These are phyloP conservation scores for Penicillium cosmopolitanum DNA, from an alignment of 495 filamentous ascomycete genomes.

Conservation along the genomic window DNA sequence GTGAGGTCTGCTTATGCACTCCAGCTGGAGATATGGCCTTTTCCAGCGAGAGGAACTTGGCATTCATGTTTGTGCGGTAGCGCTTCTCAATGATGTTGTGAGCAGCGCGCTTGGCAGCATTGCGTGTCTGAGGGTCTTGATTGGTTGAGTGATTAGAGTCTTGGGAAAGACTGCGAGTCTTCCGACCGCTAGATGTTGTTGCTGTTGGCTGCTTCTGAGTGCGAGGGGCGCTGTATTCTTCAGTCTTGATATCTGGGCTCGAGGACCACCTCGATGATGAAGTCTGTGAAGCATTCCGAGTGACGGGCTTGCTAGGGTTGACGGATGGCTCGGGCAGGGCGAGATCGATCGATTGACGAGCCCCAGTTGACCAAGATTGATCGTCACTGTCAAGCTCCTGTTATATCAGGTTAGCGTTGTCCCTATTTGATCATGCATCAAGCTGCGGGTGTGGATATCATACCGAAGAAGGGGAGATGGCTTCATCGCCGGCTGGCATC, in stretches of 20 bases:
- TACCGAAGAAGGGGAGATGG: slow-evolving; percentile 41
- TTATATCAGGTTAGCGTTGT: background rate
- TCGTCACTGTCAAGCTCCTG: slow-evolving; percentile 50
- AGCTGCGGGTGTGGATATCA: slow-evolving; percentile 6
- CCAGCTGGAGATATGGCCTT: slow-evolving; percentile 40
- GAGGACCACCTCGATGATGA: slow-evolving; percentile 37
- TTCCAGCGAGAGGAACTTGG: slow-evolving; percentile 52
- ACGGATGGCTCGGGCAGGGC: slow-evolving; percentile 19
- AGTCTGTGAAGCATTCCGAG: slow-evolving; percentile 18
- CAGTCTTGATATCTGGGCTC: slow-evolving; percentile 37
- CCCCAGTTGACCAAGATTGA: slow-evolving; percentile 39
- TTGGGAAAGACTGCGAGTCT: slow-evolving; percentile 36
- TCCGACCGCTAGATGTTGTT: slow-evolving; percentile 29
- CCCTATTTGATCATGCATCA: slow-evolving; percentile 9
- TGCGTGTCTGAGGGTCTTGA: slow-evolving; percentile 36
- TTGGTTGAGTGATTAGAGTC: slow-evolving; percentile 33
- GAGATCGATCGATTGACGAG: slow-evolving; percentile 30
- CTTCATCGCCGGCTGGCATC: slow-evolving; percentile 39
- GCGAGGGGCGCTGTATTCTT: slow-evolving; percentile 28
- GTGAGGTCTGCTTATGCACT: slow-evolving; percentile 28
- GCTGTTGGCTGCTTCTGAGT: slow-evolving; percentile 23
- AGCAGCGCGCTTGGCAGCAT: slow-evolving; percentile 52
- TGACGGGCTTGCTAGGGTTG: slow-evolving; percentile 20
- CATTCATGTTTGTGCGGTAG: slow-evolving; percentile 58
- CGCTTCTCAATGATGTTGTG: slow-evolving; percentile 59